Conservation (phyloP, 176 grass and related monocot species). For the Thalia dealbata region DNA sequence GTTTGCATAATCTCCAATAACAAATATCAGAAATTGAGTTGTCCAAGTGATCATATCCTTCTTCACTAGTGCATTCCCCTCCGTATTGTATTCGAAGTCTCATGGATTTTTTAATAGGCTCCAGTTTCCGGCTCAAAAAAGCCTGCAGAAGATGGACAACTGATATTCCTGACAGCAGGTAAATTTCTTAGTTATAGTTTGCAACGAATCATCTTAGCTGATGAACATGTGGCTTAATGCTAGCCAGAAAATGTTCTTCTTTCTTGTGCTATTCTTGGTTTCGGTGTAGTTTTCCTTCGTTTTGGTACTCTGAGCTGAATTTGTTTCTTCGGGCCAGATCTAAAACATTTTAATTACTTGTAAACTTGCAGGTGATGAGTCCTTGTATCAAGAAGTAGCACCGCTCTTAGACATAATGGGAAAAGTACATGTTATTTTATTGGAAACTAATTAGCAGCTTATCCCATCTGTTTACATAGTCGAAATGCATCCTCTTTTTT, state of each 20-base stretch:
- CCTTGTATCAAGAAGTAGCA: constrained; percentile 49
- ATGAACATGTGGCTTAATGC: no score
- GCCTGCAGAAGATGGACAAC: constrained; percentile 79
- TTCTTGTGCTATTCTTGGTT: neutral
- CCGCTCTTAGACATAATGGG: constrained; percentile 86
- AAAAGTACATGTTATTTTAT: constrained; percentile 36
- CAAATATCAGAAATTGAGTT: neutral
- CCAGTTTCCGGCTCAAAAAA: constrained; percentile 94
- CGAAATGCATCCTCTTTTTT: neutral
- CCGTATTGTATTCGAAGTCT: constrained; percentile 14
- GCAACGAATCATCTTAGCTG: neutral
- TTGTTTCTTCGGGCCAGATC: neutral
- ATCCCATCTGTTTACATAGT: no score
- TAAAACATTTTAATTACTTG: neutral
- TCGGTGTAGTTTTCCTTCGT: neutral
- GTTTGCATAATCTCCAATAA: neutral
- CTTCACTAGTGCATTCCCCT: neutral
- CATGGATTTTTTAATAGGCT: constrained; percentile 53
- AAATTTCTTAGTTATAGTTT: constrained; percentile 18
- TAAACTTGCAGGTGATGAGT: constrained; percentile 49
- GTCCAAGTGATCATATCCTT: neutral
- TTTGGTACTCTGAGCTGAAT: neutral
- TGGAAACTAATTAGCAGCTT: neutral
- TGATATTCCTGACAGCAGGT: constrained; percentile 87
- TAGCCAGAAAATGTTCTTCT: no score